These are phyloP conservation scores for Oehlia diaphana DNA, from an alignment of 192 early-diverging fungal genomes.

Conservation along the genomic window DNA sequence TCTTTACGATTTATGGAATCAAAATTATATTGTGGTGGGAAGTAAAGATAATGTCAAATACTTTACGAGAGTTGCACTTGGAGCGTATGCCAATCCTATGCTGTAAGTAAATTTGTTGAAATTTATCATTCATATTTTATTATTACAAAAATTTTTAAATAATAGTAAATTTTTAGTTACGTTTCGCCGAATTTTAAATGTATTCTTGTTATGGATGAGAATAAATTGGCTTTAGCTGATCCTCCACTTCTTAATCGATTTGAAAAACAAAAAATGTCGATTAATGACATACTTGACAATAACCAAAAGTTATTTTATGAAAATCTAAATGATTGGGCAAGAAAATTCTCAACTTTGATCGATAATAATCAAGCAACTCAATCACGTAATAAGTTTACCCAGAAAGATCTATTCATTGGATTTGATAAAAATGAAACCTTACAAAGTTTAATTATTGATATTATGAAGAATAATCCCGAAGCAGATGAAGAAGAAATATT, in stretches of 20 bases:
- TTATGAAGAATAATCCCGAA: conserved; percentile 8
- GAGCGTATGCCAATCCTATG: conserved; percentile 28
- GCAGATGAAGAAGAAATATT: conserved; percentile 7
- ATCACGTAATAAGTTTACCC: not conserved
- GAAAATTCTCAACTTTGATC: conserved; percentile 7
- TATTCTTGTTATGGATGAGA: conserved; percentile 30
- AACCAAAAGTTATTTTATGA: not conserved
- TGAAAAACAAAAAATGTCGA: conserved; percentile 22
- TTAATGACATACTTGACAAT: conserved; percentile 10
- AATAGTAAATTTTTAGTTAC: not conserved
- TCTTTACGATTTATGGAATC: conserved; percentile 31
- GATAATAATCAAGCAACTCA: not conserved
- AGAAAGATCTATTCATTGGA: conserved; percentile 30
- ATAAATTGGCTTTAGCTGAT: conserved; percentile 1
- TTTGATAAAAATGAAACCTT: conserved; percentile 21
- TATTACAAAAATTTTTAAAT: too few relatives aligned
- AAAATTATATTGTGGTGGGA: conserved; percentile 24
- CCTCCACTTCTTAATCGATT: conserved; percentile 23
- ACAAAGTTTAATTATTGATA: conserved; percentile 23
- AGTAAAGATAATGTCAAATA: conserved; percentile 6
- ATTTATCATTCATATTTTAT: not conserved
- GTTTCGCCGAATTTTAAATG: conserved; percentile 20
- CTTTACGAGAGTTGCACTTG: conserved; percentile 19
- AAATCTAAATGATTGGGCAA: conserved; percentile 12
- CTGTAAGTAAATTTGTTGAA: conserved; percentile 5